A percentile compares a stretch with the other conserved stretches of the same genome.
Conservation (phyloP, 768 basidiomycete species). For the Suillus luteus region DNA sequence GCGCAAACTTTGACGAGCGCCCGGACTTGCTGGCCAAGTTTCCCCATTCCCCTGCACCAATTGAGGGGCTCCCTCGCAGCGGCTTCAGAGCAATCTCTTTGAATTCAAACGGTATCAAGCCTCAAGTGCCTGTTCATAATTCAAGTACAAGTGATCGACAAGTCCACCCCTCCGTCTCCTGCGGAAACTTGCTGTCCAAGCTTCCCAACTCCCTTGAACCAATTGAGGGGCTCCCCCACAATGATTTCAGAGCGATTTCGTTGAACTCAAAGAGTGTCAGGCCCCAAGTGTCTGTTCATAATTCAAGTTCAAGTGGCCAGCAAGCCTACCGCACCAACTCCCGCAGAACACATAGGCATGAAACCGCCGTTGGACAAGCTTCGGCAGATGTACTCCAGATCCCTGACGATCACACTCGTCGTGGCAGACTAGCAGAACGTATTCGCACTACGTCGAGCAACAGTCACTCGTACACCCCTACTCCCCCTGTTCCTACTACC, state of each 20-base stretch:
- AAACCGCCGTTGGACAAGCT: background rate
- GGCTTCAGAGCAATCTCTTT: constrained; percentile 9
- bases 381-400: background rate
- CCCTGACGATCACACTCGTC: background rate
- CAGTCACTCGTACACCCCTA: background rate
- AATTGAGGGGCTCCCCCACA: constrained; percentile 11
- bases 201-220: constrained; percentile 13
- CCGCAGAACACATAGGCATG: constrained; percentile 2
- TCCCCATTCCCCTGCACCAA: constrained; percentile 11
- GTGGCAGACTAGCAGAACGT: constrained; percentile 7
- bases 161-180: background rate
- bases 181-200: constrained; percentile 8
- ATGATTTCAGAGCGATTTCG: constrained; percentile 6
- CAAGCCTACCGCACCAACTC: constrained; percentile 8
- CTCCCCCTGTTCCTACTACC: background rate
- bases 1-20: background rate
- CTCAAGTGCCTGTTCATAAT: background rate
- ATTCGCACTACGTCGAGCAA: constrained; percentile 7
- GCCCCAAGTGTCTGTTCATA: background rate
- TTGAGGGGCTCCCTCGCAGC: constrained; percentile 13
- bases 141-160: background rate
- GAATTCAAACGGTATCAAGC: background rate
- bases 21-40: constrained; percentile 14
- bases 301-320: background rate
- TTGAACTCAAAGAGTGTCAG: constrained; percentile 4